phyloP scores from a whole-genome alignment of 2,329 filamentous ascomycete genomes.

The Davidsoniella virescens region DNA sequence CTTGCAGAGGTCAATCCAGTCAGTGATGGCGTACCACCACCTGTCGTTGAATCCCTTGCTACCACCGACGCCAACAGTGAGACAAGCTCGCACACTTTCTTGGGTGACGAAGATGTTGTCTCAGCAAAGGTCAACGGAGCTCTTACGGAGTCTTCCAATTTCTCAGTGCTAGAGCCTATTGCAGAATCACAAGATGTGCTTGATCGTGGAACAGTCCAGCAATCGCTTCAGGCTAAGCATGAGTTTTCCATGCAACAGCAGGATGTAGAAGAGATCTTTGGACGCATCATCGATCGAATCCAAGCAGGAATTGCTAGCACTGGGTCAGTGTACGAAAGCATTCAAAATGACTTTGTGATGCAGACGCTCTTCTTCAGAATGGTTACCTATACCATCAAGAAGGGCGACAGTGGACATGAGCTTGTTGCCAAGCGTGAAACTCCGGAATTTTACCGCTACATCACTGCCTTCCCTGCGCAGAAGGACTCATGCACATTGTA shows the following conservation, averaged over 20 bases:
- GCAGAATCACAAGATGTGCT: neutral
- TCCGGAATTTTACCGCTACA: slow-evolving; percentile 39
- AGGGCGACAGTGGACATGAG: slow-evolving; percentile 20
- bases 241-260: slow-evolving; percentile 41
- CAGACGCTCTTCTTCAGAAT: slow-evolving; percentile 49
- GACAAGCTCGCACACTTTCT: slow-evolving; percentile 7
- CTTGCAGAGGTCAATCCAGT: slow-evolving; percentile 9
- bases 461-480: slow-evolving; percentile 41
- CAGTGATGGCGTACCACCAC: neutral
- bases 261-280: slow-evolving; percentile 91
- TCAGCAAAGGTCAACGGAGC: too few species aligned
- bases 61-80: neutral
- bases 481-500: slow-evolving; percentile 49
- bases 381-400: slow-evolving; percentile 41
- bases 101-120: slow-evolving; percentile 5
- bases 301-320: slow-evolving; percentile 69
- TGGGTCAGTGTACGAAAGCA: slow-evolving; percentile 45
- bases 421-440: slow-evolving; percentile 12
- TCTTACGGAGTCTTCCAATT: too few species aligned
- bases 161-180: too few species aligned
- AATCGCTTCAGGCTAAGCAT: slow-evolving; percentile 23
- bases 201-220: slow-evolving; percentile 25
- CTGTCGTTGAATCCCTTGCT: neutral
- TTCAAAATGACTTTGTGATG: slow-evolving; percentile 70
- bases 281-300: slow-evolving; percentile 79